Base-by-base conservation (phyloP, 192 early-diverging fungal genomes). In the Coemansia sp. region DNA sequence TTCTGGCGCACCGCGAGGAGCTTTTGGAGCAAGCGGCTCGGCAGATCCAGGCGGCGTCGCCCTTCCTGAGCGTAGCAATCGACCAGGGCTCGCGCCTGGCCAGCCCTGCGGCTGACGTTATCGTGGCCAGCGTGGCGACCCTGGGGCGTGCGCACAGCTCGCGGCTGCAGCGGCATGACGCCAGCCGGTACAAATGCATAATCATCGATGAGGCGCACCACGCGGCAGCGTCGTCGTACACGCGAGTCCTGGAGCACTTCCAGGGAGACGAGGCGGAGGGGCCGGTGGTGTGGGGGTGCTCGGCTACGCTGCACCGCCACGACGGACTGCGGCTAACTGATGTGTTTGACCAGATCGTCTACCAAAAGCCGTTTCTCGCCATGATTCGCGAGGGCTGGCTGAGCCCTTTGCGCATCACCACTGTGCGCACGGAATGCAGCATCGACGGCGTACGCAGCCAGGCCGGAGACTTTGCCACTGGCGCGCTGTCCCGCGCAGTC, bases 131-230 rank as follows among this genome's bases (percentile, higher is more conserved):
- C 67, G 93, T 95, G 12, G 85, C 87, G 6, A 87, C 90, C 5
- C 84, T 97, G 25, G 94, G 92, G 2, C 53, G 59, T 4, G 64
- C 51, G 10, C 42, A 70, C n/a, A 73, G 82, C 31, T 29, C 46
- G 14, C 71, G 94, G 15, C 60, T 96, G 8, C 53, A 64, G 10
- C 75, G 85, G 39, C 92, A 92, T 60, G 86, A 97, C 35, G 94
- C 94, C 4, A 37, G 42, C 8, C 53, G 84, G 20, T 98, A 92
- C 89, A 97, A 98, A 60, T 86, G 87, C 35, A 90, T 98, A 43
- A 86, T 98, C 20, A 94, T 98, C 54, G 95, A 93, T 71, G 91
- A 94, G 89, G 96, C 95, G 4, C 96, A 97, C 68, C 96, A 98
- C 70, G 91, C 94, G 3, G 86, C 92, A 0, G 93, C 93, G n/a